Conservation (phyloP, 2,329 filamentous ascomycete species). For the Penicillium fuscoglaucum region DNA sequence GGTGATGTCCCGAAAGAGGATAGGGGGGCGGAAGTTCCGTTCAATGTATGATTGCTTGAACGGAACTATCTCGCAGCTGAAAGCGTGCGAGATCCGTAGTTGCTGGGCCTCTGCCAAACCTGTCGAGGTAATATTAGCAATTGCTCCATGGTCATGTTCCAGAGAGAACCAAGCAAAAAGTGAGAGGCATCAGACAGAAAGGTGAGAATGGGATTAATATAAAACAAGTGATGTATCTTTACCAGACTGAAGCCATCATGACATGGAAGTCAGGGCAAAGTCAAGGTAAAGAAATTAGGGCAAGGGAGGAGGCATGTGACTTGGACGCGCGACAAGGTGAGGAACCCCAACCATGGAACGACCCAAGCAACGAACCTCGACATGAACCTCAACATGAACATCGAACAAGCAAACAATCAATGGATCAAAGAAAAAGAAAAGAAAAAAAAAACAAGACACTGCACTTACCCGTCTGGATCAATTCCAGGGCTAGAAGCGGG, state of each 20-base stretch:
- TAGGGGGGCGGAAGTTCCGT: constrained; percentile 55
- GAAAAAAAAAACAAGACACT: background rate
- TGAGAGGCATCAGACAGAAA: background rate
- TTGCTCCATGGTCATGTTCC: constrained; percentile 27
- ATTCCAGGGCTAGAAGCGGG: constrained; percentile 65
- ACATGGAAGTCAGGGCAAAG: background rate
- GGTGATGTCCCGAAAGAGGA: constrained; percentile 60
- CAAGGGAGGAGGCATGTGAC: constrained; percentile 1
- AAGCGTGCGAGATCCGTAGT: constrained; percentile 56
- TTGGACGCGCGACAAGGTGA: background rate
- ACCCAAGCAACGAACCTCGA: background rate
- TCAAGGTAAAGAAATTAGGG: background rate
- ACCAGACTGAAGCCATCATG: background rate
- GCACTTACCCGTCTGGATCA: constrained; percentile 52
- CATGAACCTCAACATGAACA: background rate
- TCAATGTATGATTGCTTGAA: constrained; percentile 66
- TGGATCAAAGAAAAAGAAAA: background rate
- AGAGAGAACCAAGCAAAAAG: constrained; percentile 28
- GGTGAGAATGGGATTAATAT: background rate
- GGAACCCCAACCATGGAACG: background rate
- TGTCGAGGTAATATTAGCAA: background rate
- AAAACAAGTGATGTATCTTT: background rate
- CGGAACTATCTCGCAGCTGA: constrained; percentile 64
- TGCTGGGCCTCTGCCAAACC: constrained; percentile 21
- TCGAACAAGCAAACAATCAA: background rate